phyloP scores from a whole-genome alignment of 129 eudicot species.

The Sambucus nigra region DNA sequence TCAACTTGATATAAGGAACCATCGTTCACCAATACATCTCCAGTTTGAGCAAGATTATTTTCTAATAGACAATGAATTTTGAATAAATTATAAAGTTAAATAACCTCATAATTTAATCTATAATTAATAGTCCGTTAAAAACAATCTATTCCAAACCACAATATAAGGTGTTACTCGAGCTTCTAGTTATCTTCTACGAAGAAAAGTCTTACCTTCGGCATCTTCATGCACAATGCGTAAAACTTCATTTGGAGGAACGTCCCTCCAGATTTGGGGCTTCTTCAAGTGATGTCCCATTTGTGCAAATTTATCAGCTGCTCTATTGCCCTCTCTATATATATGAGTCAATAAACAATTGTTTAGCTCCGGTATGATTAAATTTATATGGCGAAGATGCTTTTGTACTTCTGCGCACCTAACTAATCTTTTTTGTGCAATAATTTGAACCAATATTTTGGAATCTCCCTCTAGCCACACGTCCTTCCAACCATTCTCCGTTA shows the following conservation, averaged over 20 bases:
- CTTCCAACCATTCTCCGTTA: conserved; percentile 63
- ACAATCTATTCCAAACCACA: too few relatives aligned
- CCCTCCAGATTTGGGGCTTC: conserved; percentile 61
- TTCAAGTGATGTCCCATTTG: conserved; percentile 57
- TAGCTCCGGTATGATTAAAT: conserved; percentile 41
- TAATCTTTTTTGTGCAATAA: conserved; percentile 27
- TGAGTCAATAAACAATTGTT: conserved; percentile 49
- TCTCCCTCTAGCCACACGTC: conserved; percentile 89
- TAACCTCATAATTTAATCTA: too few relatives aligned
- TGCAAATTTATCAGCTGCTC: conserved; percentile 80
- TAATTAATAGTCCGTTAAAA: too few relatives aligned
- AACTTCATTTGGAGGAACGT: conserved; percentile 50
- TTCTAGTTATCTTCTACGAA: conserved; percentile 48
- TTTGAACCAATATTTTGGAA: conserved; percentile 50
- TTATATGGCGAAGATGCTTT: conserved; percentile 35
- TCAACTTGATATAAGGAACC: too few relatives aligned
- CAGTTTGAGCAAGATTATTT: too few relatives aligned
- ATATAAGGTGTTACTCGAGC: too few relatives aligned
- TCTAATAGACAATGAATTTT: too few relatives aligned
- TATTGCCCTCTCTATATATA: conserved; percentile 71
- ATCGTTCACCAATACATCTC: too few relatives aligned
- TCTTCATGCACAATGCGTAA: conserved; percentile 53
- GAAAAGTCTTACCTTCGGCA: conserved; percentile 59
- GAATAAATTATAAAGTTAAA: too few relatives aligned
- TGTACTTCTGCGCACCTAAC: conserved; percentile 39